Percentiles rank a stretch among this genome's conserved stretches.
Conservation (phyloP, 2,329 filamentous ascomycete species). For the Amphichorda felina region DNA sequence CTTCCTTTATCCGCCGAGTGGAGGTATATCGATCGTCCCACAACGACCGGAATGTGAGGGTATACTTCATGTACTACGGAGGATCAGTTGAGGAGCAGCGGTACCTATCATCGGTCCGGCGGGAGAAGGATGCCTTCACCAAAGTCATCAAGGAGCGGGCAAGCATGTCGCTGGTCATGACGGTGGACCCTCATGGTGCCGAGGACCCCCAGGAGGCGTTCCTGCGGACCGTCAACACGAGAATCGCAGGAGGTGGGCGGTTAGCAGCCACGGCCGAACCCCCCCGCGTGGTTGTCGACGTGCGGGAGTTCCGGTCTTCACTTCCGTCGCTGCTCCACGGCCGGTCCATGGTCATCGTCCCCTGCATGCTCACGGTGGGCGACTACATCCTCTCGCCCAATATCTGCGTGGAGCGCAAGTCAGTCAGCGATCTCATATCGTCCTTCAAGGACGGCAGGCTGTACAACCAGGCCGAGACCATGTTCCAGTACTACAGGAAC, state of each 20-base stretch:
- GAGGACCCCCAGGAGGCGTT: slow-evolving; percentile 86
- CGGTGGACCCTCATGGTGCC: slow-evolving; percentile 52
- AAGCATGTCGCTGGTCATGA: slow-evolving; percentile 82
- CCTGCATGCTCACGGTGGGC: slow-evolving; percentile 91
- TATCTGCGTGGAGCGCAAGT: slow-evolving; percentile 93
- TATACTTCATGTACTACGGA: slow-evolving; percentile 96
- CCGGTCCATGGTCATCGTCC: slow-evolving; percentile 76
- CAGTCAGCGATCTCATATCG: slow-evolving; percentile 77
- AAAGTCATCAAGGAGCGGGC: slow-evolving; percentile 89
- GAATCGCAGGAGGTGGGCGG: slow-evolving; percentile 86
- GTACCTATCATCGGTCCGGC: slow-evolving; percentile 78
- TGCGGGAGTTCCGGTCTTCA: slow-evolving; percentile 90
- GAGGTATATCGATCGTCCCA: slow-evolving; percentile 96
- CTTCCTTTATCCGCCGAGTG: slow-evolving; percentile 84
- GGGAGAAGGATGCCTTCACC: slow-evolving; percentile 94
- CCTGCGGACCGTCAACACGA: slow-evolving; percentile 87
- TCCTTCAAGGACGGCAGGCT: slow-evolving; percentile 87
- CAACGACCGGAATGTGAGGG: slow-evolving; percentile 74
- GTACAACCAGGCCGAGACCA: slow-evolving; percentile 84
- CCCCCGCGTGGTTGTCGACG: slow-evolving; percentile 85
- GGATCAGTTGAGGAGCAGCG: slow-evolving; percentile 92
- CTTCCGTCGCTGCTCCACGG: slow-evolving; percentile 86
- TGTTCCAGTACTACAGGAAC: slow-evolving; percentile 84
- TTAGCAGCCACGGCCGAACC: slow-evolving; percentile 65
- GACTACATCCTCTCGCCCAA: slow-evolving; percentile 89